These are phyloP conservation scores for Thalia dealbata DNA, from an alignment of 176 grass and related monocot species.

Conservation along the genomic window DNA sequence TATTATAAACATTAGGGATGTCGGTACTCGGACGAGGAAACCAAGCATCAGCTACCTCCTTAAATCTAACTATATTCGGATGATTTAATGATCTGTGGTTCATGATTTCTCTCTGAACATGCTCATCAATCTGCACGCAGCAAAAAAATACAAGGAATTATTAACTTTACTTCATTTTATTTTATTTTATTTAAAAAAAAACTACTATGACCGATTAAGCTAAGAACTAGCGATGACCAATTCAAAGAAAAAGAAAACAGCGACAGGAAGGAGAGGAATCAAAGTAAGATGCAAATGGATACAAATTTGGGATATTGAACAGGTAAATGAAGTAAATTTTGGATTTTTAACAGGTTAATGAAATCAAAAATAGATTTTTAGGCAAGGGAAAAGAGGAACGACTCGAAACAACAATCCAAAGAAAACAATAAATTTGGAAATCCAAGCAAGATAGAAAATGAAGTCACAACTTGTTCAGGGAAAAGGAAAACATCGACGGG, in stretches of 20 bases:
- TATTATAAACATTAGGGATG: background rate
- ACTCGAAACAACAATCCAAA: no score
- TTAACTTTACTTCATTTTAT: no score
- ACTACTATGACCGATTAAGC: background rate
- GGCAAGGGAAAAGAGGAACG: background rate
- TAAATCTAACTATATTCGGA: constrained; percentile 86
- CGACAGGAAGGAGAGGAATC: background rate
- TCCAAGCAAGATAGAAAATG: no score
- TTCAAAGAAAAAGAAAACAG: background rate
- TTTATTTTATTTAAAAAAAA: no score
- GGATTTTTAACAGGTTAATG: background rate
- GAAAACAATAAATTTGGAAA: no score
- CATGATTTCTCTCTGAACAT: constrained; percentile 79
- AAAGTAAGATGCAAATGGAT: background rate
- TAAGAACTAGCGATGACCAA: background rate
- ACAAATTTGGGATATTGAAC: background rate
- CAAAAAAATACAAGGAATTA: background rate
- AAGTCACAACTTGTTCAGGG: no score
- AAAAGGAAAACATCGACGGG: no score
- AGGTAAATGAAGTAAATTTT: no score
- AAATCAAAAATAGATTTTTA: background rate
- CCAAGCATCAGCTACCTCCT: constrained; percentile 35
- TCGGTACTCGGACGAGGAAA: background rate
- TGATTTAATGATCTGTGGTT: constrained; percentile 74
- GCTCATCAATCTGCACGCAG: constrained; percentile 61